Percentiles rank a stretch among this genome's conserved stretches.
Evolutionary conservation across 2,329 filamentous ascomycete genomes (phyloP).

Genomic region (Apiospora hydei): DNA sequence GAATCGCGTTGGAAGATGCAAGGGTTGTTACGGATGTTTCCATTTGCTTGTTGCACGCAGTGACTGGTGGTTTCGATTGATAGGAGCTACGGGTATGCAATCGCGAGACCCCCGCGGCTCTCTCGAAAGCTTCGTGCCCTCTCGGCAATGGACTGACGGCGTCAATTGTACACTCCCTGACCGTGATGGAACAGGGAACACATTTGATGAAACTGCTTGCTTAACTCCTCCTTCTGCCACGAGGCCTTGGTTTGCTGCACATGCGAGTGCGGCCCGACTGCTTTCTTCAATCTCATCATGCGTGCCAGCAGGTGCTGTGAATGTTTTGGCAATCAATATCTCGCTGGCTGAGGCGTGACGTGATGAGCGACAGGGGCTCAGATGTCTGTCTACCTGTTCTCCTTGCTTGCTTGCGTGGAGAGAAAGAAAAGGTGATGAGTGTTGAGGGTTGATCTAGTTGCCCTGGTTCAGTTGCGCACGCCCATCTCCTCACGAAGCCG

Average conservation of each 20-base stretch:
- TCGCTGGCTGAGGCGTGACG: background rate
- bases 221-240: background rate
- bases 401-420: background rate
- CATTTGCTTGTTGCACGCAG: slow-evolving; percentile 6
- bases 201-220: background rate
- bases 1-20: background rate
- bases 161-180: background rate
- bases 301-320: background rate
- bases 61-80: slow-evolving; percentile 9
- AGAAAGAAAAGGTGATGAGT: background rate
- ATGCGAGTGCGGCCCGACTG: background rate
- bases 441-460: background rate
- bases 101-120: background rate
- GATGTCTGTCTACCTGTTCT: background rate
- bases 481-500: slow-evolving; percentile 36
- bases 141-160: background rate
- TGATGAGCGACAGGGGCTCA: background rate
- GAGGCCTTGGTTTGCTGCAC: background rate
- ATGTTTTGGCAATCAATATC: background rate
- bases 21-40: background rate
- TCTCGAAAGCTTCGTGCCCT: slow-evolving; percentile 7
- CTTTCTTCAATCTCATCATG: background rate
- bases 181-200: background rate
- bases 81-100: slow-evolving; percentile 1
- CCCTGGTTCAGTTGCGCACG: background rate